Evolutionary conservation across 2,329 filamentous ascomycete species (phyloP).

Genomic region (Diaporthe batatas): DNA sequence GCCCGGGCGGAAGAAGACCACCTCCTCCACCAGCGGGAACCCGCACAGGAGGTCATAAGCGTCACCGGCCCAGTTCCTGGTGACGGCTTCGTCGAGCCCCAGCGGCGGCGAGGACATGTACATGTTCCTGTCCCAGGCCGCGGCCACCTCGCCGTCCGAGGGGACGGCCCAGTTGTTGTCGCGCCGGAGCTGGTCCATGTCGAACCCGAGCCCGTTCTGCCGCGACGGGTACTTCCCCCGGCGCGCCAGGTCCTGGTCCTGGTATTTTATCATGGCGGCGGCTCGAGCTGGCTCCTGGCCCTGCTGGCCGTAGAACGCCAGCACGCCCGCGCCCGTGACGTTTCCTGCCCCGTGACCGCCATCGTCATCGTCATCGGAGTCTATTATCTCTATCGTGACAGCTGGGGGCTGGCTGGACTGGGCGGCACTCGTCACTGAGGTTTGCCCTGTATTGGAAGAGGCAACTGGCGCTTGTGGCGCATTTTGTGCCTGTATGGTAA

Average conservation of each 20-base stretch:
- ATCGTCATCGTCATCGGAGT: neutral
- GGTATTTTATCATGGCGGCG: constrained; percentile 15
- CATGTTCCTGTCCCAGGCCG: constrained; percentile 11
- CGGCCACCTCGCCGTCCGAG: neutral
- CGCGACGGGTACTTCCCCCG: constrained; percentile 11
- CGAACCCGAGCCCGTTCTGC: constrained; percentile 39
- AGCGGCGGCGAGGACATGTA: neutral
- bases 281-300: neutral
- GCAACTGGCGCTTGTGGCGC: neutral
- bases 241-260: neutral
- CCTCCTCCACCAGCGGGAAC: constrained; percentile 51
- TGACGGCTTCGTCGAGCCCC: constrained; percentile 39
- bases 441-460: neutral
- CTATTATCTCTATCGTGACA: neutral
- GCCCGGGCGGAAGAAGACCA: constrained; percentile 48
- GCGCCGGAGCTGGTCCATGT: constrained; percentile 34
- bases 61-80: constrained; percentile 10
- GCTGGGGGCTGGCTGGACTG: too few relatives aligned
- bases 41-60: constrained; percentile 44
- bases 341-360: neutral
- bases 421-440: neutral
- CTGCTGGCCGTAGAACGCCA: constrained; percentile 24
- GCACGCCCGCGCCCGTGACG: neutral
- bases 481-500: neutral
- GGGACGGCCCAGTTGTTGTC: constrained; percentile 16